phyloP scores from a whole-genome alignment of 345 rosid genomes.

The Acer negundo region DNA sequence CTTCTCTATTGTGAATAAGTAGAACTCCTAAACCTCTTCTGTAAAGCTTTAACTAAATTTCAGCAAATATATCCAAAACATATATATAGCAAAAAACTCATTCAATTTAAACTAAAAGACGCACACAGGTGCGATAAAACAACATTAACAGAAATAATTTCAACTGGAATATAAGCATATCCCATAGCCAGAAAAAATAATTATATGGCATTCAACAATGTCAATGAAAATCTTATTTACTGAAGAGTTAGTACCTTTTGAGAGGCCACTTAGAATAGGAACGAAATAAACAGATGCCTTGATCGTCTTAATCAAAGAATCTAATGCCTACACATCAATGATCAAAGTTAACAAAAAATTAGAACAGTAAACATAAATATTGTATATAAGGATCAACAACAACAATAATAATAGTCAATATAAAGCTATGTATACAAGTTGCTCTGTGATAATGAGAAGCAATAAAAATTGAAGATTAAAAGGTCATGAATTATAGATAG shows the following conservation, averaged over 20 bases:
- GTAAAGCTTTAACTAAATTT: background rate
- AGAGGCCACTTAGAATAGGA: constrained; percentile 72
- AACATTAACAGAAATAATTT: background rate
- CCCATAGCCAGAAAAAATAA: background rate
- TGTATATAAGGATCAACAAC: background rate
- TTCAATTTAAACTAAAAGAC: background rate
- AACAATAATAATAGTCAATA: background rate
- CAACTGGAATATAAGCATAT: background rate
- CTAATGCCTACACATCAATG: constrained; percentile 64
- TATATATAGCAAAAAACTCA: background rate
- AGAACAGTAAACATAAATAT: background rate
- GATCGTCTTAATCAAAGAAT: constrained; percentile 42
- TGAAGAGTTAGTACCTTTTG: constrained; percentile 56
- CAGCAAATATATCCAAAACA: background rate
- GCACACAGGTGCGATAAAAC: background rate
- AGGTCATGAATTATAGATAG: background rate
- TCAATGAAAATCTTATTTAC: background rate
- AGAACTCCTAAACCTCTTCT: background rate
- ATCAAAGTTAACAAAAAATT: constrained; percentile 13
- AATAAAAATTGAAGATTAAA: background rate
- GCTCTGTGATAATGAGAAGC: background rate
- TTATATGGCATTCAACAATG: background rate
- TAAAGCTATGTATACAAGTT: background rate
- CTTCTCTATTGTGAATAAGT: background rate
- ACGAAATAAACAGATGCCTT: constrained; percentile 43